Base-by-base conservation (phyloP, 352 stramenopile species). In the Globisporangium echinulatum region DNA sequence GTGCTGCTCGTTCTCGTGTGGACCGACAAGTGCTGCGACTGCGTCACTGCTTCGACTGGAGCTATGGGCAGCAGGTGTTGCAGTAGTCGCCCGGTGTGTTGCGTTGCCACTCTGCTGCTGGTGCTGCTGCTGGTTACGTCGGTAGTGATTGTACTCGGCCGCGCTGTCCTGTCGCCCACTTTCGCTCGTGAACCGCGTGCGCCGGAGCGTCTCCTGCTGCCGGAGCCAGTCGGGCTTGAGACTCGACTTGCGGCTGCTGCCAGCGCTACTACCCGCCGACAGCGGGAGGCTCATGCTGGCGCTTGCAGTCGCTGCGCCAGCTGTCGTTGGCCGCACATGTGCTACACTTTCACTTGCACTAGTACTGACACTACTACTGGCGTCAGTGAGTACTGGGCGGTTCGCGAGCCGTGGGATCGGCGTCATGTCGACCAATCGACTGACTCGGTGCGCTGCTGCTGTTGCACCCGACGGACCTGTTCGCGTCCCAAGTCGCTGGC, bases 181-280 rank as follows among this genome's bases (percentile, higher is more conserved):
- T 44, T 71, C 66, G 49, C 84, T 76, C 37, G 68, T 87, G 64
- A 92, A 88, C 42, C 82, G 79, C 59, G 82, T 79, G 44, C 69
- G 74, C 17, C 69, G 74, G 7, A 88, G 63, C 7, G 71, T 74
- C 54, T 92, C 82, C 40, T 79, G 82, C 14, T 81, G 69, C 14
- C 71, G 68, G 67, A 92, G 82, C 76, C 77, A 90, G 58, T 92
- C 79, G 6, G 82, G 82, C 53, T 89, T 90, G 36, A 92, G 58
- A 56, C 69, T 80, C 49, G 67, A 73, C 47, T 64, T 64, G 7
- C 46, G 40, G 38, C 49, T 19, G 37, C 42, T 50, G 17, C 8
- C n/a, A 0, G 50, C n/a, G 36, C 59, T 25, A 36, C 58, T 43
- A 38, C 25, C 25, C 40, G 52, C 42, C 19, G 59, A 60, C 33